phyloP scores from a whole-genome alignment of 73 alveolate species.

The Halteria grandinella region DNA sequence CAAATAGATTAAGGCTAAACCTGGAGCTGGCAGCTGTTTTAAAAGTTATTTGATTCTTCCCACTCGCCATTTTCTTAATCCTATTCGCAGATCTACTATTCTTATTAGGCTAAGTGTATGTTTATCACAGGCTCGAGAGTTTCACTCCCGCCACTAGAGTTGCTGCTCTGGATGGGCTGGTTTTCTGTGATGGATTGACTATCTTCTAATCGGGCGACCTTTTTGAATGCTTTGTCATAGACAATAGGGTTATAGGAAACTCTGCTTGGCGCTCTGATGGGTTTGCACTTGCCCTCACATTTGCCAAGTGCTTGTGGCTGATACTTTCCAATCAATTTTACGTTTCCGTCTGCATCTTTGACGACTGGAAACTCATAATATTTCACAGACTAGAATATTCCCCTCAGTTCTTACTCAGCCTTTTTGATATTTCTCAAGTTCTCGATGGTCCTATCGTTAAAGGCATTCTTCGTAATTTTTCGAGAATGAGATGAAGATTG shows the following conservation, averaged over 20 bases:
- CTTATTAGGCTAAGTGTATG: neutral
- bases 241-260: too few species aligned
- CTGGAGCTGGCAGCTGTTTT: too few species aligned
- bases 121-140: neutral
- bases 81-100: neutral
- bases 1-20: too few species aligned
- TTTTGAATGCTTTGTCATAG: conserved; percentile 1
- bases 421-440: conserved; percentile 28
- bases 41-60: neutral
- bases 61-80: too few species aligned
- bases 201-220: neutral
- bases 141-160: neutral
- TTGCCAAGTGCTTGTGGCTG: conserved; percentile 1
- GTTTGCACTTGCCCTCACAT: too few species aligned
- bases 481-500: conserved; percentile 30
- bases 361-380: conserved; percentile 43
- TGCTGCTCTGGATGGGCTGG: neutral
- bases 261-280: conserved; percentile 25
- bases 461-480: neutral
- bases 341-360: conserved; percentile 43
- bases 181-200: neutral
- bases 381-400: conserved; percentile 37
- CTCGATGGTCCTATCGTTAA: conserved; percentile 19
- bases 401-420: conserved; percentile 45
- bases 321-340: conserved; percentile 18